A percentile compares a stretch with the other conserved stretches of the same genome.
Conservation (phyloP, 2,329 filamentous ascomycete species). For the Diaporthe capsici region DNA sequence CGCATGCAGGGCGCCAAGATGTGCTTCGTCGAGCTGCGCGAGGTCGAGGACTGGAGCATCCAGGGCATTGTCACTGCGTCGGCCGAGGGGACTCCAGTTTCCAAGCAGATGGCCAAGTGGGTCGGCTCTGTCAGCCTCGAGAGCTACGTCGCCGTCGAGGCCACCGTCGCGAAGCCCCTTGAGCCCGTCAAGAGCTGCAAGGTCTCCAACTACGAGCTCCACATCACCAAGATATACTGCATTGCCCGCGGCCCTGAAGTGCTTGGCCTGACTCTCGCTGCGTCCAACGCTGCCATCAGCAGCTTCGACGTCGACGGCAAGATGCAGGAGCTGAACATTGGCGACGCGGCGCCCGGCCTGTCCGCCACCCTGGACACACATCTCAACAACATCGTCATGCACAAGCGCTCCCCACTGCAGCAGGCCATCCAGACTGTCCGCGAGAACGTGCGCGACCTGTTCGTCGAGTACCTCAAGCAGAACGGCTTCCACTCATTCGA, state of each 20-base stretch:
- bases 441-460: slow-evolving; percentile 55
- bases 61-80: slow-evolving; percentile 83
- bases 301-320: slow-evolving; percentile 71
- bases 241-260: slow-evolving; percentile 74
- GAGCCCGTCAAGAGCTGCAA: slow-evolving; percentile 91
- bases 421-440: slow-evolving; percentile 75
- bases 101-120: slow-evolving; percentile 96
- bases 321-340: slow-evolving; percentile 58
- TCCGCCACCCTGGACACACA: slow-evolving; percentile 88
- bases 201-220: slow-evolving; percentile 85
- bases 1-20: slow-evolving; percentile 92
- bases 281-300: slow-evolving; percentile 67
- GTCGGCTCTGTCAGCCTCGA: slow-evolving; percentile 81
- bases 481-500: slow-evolving; percentile 87
- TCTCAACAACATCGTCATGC: slow-evolving; percentile 92
- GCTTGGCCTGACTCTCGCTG: slow-evolving; percentile 70
- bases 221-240: slow-evolving; percentile 88
- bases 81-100: slow-evolving; percentile 74
- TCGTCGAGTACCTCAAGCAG: slow-evolving; percentile 75
- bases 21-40: slow-evolving; percentile 87
- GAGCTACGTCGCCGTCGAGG: slow-evolving; percentile 87
- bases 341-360: slow-evolving; percentile 57
- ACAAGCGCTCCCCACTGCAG: slow-evolving; percentile 91
- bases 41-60: slow-evolving; percentile 81
- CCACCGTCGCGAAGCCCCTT: slow-evolving; percentile 82